Base-by-base conservation (phyloP, 108 stramenopile genomes). In the Skeletonema potamos region DNA sequence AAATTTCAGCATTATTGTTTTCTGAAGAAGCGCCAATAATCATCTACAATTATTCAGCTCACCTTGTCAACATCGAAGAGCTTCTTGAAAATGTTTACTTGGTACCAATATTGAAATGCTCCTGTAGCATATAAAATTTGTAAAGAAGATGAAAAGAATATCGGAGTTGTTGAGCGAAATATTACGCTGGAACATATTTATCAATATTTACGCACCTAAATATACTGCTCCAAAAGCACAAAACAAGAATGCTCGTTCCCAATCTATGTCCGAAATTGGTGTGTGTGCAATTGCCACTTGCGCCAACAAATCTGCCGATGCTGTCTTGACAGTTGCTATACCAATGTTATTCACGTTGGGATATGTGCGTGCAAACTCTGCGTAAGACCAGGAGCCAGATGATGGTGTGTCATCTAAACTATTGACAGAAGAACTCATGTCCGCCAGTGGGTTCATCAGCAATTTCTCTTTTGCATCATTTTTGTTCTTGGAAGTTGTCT, bases 31-130 rank as follows among this genome's bases (percentile, higher is more conserved):
- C n/a, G n/a, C n/a, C n/a, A n/a, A n/a, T n/a, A n/a, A n/a, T n/a
- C n/a, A n/a, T n/a, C n/a, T n/a, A n/a, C n/a, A n/a, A n/a, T n/a
- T n/a, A n/a, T n/a, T n/a, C n/a, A n/a, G n/a, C n/a, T n/a, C n/a
- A n/a, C n/a, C n/a, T 75, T 76, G 51, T 86, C 88, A 10, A 86
- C 78, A 58, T 86, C 84, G 55, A 89, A 89, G 12, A 89, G 13
- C 39, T 74, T 76, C 58, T 86, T 86, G 73, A 89, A 89, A 6
- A 89, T 66, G 28, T 89, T 77, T 6, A 89, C 88, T 74, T 89
- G 88, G 58, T 89, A 89, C 79, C 82, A 64, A 65, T 89, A 89
- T 54, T 89, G 88, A 70, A 89, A 89, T 33, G 77, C 88, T 20
- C 87, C 87, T 20, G 11, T 54, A 48, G n/a, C n/a, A n/a, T n/a